Base-by-base conservation (phyloP, 306 rosid species). In the Calophaca sinica region DNA sequence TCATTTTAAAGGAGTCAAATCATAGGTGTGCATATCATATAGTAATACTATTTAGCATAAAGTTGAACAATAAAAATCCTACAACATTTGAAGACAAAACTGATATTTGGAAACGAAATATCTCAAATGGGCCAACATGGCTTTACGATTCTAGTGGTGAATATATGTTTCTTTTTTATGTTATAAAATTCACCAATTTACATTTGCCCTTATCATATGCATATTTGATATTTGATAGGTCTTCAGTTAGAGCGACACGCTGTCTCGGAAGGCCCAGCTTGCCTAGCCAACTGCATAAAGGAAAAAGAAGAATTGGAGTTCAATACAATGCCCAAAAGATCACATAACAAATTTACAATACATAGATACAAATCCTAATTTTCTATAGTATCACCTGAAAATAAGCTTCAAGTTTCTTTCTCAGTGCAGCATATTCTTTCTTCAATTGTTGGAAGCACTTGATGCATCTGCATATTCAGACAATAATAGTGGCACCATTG, bases 371-470 rank as follows among this genome's bases (percentile, higher is more conserved):
- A 7, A 54, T 26, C 62, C 5, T 46, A 72, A 36, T 41, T 31
- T n/a, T 52, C 28, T 52, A 15, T 11, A 15, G 2, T 14, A 3
- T 63, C 73, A 91, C 98, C 93, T 90, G 96, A 81, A 93, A 93
- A 84, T 91, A 93, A 68, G 98, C 88, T 74, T 91, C 98, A 76
- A 93, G 97, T 72, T 88, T 93, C 89, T 86, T 93, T 72, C 82
- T 91, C 55, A 93, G 91, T 41, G 86, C 50, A 70, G 85, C 79
- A 84, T 93, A 87, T 75, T 93, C 98, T 76, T 64, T 91, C 89
- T 93, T 91, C 83, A 91, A 39, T 71, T 82, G 97, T 81, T 88
- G 97, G 82, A 93, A 89, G 51, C 89, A 81, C 86, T 82, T 93
- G 84, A 53, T 81, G 82, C 97, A 93, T 80, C 97, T 93, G 87